Percentiles rank a stretch among this genome's conserved stretches.
Conservation (phyloP, 805 yeast genomes). For the Kodamaea fukazawae region DNA sequence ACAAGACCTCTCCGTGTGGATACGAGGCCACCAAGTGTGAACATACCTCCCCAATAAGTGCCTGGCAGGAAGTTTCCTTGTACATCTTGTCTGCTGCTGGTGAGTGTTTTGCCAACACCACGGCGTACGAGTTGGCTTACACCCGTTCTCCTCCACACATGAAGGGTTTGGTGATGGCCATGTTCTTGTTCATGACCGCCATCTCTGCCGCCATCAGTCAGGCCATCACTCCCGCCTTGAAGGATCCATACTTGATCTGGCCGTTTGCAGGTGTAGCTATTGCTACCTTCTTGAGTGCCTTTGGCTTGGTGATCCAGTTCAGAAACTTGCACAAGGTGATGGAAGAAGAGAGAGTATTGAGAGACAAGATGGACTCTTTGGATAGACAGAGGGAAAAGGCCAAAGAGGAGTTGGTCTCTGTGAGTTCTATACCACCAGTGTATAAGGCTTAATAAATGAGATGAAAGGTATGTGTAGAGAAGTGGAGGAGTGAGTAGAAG, state of each 20-base stretch:
- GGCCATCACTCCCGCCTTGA: slow-evolving; percentile 38
- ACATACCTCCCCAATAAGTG: slow-evolving; percentile 26
- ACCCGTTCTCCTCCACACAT: slow-evolving; percentile 48
- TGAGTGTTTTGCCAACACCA: slow-evolving; percentile 51
- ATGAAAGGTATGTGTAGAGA: too few species aligned
- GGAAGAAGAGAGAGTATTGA: slow-evolving; percentile 31
- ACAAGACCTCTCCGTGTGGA: slow-evolving; percentile 53
- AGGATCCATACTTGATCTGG: slow-evolving; percentile 42
- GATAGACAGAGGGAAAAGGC: background rate
- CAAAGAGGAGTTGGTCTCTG: background rate
- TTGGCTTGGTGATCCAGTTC: slow-evolving; percentile 32
- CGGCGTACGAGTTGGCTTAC: slow-evolving; percentile 55
- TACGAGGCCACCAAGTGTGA: slow-evolving; percentile 41
- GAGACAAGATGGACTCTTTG: slow-evolving; percentile 18
- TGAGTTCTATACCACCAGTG: too few species aligned
- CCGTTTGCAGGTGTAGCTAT: slow-evolving; percentile 41
- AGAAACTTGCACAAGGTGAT: slow-evolving; percentile 39
- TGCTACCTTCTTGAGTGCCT: slow-evolving; percentile 33
- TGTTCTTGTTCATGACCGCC: slow-evolving; percentile 42
- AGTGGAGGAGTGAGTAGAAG: too few species aligned
- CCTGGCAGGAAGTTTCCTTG: slow-evolving; percentile 25
- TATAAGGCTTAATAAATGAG: too few species aligned
- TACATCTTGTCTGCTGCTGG: slow-evolving; percentile 48
- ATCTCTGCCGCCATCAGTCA: slow-evolving; percentile 47
- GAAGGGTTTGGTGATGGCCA: slow-evolving; percentile 50